These are phyloP conservation scores for Dendrostoma leiphaemia DNA, from an alignment of 2,329 filamentous ascomycete species.

Conservation along the genomic window DNA sequence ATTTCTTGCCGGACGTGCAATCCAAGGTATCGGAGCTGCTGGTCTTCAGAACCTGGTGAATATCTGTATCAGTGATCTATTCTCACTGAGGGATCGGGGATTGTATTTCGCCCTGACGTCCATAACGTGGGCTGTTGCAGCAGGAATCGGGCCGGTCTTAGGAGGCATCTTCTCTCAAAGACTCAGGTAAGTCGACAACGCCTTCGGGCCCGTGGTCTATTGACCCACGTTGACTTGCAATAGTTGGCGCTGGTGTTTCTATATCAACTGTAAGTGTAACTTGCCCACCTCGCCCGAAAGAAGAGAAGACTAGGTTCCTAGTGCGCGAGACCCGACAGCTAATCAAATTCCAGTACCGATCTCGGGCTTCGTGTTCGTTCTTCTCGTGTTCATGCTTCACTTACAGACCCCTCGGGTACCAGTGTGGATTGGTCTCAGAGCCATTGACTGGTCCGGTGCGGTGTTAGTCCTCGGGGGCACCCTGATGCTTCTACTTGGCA, in stretches of 20 bases:
- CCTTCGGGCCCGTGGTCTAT: too few relatives aligned
- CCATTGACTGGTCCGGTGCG: too few relatives aligned
- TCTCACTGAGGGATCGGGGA: slow-evolving; percentile 49
- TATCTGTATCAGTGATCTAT: slow-evolving; percentile 56
- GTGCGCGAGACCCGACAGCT: not conserved
- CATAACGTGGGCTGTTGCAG: slow-evolving; percentile 64
- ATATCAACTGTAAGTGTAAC: slow-evolving; percentile 50
- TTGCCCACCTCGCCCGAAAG: too few relatives aligned
- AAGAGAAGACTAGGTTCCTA: too few relatives aligned
- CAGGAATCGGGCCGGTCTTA: slow-evolving; percentile 63
- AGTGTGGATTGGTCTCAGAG: too few relatives aligned
- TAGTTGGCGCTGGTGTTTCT: slow-evolving; percentile 67
- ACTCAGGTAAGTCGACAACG: slow-evolving; percentile 33
- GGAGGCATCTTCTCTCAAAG: slow-evolving; percentile 65
- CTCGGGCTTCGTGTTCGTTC: slow-evolving; percentile 19
- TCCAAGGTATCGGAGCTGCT: slow-evolving; percentile 57
- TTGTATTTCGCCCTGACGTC: slow-evolving; percentile 53
- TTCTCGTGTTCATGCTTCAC: slow-evolving; percentile 29
- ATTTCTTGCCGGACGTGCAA: slow-evolving; percentile 52
- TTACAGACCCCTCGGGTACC: slow-evolving; percentile 62
- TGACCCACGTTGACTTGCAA: not conserved
- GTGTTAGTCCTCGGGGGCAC: not conserved
- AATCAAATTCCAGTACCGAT: slow-evolving; percentile 6
- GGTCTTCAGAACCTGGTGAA: slow-evolving; percentile 60
- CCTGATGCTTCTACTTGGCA: slow-evolving; percentile 59